Evolutionary conservation across 2,329 filamentous ascomycete genomes (phyloP), one percentile per base, ranked within the genome.

Genomic region (Laburnicola sp.): DNA sequence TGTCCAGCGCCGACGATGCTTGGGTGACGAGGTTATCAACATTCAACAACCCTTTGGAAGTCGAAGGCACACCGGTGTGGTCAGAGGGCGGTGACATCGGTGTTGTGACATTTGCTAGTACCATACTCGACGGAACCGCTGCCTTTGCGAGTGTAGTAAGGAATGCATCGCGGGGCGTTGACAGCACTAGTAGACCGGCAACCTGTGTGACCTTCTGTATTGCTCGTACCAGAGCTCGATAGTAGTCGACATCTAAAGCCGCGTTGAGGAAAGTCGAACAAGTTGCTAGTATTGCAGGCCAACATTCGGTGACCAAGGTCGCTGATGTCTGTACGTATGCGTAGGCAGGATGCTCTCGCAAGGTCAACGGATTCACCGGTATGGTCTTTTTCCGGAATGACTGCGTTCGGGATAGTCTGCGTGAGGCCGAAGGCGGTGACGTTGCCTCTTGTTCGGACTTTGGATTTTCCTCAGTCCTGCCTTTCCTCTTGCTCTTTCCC

Each of bases 191-290:
- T 40, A 99, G 78, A 4, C 94, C 95, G 34, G 94, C 91, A 2
- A 97, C 93, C 69, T 99, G 95, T 0, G 94, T 89, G 64, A 99
- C 89, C 58, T 95, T 91, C 65, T 99, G 94, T 61, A 97, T 96
- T 0, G 93, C 89, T 59, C 94, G 84, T 23, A 99, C 93, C 1
- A 99, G 78, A 7, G 87, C 85, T 60, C 97, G 92, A 64, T 97
- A 99, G 62, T 94, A 97, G 46, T 97, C 91, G 1, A 90, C 88
- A 68, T 99, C 94, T 3, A 99, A 78, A 0, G 93, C 86, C 27
- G 94, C 90, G 67, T 96, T 95, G 16, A 99, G 76, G 67, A 97
- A 99, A 0, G 93, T 97, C 0, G 94, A 99, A 63, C 91, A 97
- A 2, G 91, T 94, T 1, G 94, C 93, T 42, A 99, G 82, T 34